A percentile compares a stretch with the other conserved stretches of the same genome.
phyloP scores from a whole-genome alignment of 805 yeast genomes.

The Metschnikowia anglica region DNA sequence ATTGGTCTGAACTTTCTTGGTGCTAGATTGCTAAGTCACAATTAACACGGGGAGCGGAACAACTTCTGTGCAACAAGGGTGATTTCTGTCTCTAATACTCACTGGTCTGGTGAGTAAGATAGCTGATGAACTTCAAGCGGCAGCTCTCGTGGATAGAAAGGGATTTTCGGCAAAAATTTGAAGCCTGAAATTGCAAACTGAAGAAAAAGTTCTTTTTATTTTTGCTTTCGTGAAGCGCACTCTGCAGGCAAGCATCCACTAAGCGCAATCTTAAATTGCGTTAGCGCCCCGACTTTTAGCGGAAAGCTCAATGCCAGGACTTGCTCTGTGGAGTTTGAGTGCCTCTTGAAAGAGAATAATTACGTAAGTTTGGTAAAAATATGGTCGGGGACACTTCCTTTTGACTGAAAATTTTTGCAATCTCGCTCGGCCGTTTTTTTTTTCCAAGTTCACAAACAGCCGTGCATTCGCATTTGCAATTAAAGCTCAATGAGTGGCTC shows the following conservation, averaged over 20 bases:
- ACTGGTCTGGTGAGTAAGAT: constrained; percentile 35
- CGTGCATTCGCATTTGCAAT: neutral
- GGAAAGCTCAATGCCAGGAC: too few species aligned
- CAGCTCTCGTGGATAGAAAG: constrained; percentile 45
- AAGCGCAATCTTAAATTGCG: too few species aligned
- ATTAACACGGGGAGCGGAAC: constrained; percentile 9
- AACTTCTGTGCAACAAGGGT: constrained; percentile 11
- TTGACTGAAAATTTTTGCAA: too few species aligned
- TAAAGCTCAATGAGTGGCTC: constrained; percentile 43
- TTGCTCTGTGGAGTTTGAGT: too few species aligned
- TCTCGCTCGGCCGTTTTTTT: too few species aligned
- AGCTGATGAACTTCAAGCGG: constrained; percentile 42
- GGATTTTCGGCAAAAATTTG: constrained; percentile 4
- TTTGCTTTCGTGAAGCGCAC: too few species aligned
- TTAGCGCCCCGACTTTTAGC: too few species aligned
- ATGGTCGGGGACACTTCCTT: too few species aligned
- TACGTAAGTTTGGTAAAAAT: too few species aligned
- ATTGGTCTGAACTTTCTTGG: neutral
- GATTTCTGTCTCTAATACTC: constrained; percentile 24
- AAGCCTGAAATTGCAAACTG: neutral
- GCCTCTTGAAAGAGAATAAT: too few species aligned
- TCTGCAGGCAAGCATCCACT: constrained; percentile 2
- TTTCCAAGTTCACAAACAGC: neutral
- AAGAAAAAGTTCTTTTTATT: constrained; percentile 1
- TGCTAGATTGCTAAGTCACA: constrained; percentile 2